These are phyloP conservation scores for Polyporus tsugae DNA, from an alignment of 1,284 basidiomycete genomes.

Conservation along the genomic window DNA sequence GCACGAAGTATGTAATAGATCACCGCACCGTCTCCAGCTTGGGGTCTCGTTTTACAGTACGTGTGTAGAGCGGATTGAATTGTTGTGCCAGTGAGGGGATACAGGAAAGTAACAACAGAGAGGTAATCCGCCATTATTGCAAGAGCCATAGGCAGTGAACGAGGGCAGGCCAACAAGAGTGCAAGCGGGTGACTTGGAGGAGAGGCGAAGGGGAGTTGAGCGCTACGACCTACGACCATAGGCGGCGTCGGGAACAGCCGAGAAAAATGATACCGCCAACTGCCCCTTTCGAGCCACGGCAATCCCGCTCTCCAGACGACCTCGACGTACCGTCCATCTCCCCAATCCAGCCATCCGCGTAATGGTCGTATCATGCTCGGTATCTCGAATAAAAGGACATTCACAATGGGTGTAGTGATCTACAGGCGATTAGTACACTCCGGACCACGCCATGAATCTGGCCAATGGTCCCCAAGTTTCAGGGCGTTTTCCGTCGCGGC, in stretches of 20 bases:
- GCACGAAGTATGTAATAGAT: slow-evolving; percentile 18
- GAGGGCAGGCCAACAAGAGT: background rate
- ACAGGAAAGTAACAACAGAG: background rate
- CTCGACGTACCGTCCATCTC: slow-evolving; percentile 12
- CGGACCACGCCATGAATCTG: too few relatives aligned
- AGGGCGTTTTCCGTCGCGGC: background rate
- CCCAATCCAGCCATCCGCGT: slow-evolving; percentile 17
- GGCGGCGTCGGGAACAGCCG: slow-evolving; percentile 13
- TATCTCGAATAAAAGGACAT: background rate
- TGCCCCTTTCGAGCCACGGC: slow-evolving; percentile 26
- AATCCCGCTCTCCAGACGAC: slow-evolving; percentile 26
- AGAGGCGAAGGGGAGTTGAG: too few relatives aligned
- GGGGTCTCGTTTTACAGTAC: slow-evolving; percentile 9
- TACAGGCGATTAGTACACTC: background rate
- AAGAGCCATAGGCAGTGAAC: background rate
- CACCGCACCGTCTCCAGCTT: slow-evolving; percentile 21
- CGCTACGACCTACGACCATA: too few relatives aligned
- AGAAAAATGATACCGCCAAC: background rate
- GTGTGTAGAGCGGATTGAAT: background rate
- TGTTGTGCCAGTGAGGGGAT: background rate
- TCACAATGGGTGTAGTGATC: background rate
- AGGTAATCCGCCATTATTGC: background rate
- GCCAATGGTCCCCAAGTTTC: background rate
- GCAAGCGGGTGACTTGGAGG: background rate
- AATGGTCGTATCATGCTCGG: slow-evolving; percentile 34